A percentile compares a stretch with the other conserved stretches of the same genome.
Conservation (phyloP, 345 rosid genomes). For the Syzygium oleosum region DNA sequence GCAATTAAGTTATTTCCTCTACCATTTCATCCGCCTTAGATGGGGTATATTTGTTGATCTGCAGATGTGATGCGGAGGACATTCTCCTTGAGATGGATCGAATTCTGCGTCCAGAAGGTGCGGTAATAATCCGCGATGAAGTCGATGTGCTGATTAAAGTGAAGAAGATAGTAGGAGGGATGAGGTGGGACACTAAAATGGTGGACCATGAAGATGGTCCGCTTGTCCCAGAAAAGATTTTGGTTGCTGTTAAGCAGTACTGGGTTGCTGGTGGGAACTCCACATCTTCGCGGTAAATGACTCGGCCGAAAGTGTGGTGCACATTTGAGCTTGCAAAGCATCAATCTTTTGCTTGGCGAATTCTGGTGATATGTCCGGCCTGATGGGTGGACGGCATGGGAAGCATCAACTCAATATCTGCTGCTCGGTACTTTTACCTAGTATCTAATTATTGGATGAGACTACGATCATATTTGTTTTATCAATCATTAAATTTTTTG, state of each 20-base stretch:
- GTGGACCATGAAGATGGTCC: slow-evolving; percentile 99
- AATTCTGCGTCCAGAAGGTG: slow-evolving; percentile 95
- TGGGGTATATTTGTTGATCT: not conserved
- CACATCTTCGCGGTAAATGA: slow-evolving; percentile 36
- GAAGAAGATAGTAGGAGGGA: slow-evolving; percentile 65
- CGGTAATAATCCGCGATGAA: slow-evolving; percentile 80
- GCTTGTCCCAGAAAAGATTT: slow-evolving; percentile 76
- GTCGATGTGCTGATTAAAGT: slow-evolving; percentile 79
- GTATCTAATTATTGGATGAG: not conserved
- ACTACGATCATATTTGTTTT: not conserved
- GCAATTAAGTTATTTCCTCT: not conserved
- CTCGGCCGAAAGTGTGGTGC: not conserved
- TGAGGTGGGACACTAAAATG: slow-evolving; percentile 95
- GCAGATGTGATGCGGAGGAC: slow-evolving; percentile 78
- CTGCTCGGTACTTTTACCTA: not conserved
- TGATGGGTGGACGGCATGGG: not conserved
- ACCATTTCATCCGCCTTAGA: not conserved
- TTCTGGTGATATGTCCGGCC: not conserved
- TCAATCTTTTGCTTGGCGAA: not conserved
- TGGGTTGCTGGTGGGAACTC: slow-evolving; percentile 80
- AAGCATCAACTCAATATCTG: not conserved
- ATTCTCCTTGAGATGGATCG: slow-evolving; percentile 98
- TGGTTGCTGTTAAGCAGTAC: slow-evolving; percentile 92
- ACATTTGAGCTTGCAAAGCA: not conserved
- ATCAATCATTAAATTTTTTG: not conserved